phyloP scores from a whole-genome alignment of 345 rosid species.

The Eucalyptus shirleyi region DNA sequence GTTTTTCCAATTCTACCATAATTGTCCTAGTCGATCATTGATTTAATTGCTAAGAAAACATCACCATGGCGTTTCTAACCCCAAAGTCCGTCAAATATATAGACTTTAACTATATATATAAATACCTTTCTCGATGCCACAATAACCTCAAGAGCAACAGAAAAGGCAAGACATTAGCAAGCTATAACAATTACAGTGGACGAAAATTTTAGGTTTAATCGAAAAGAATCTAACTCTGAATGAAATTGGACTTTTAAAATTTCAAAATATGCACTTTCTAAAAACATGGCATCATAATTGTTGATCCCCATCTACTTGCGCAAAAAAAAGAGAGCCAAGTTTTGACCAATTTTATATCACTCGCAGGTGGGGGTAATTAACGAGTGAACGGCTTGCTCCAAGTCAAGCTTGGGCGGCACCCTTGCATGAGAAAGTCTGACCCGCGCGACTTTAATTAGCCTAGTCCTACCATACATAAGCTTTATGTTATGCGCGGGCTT shows the following conservation, averaged over 20 bases:
- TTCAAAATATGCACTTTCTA: background rate
- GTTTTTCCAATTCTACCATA: background rate
- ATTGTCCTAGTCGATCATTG: background rate
- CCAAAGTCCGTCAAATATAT: background rate
- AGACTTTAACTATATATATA: background rate
- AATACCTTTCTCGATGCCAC: background rate
- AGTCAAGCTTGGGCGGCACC: background rate
- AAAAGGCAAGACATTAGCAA: background rate
- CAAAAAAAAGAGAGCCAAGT: fast-evolving
- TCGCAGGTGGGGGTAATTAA: too few relatives aligned
- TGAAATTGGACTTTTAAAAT: background rate
- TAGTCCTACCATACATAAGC: background rate
- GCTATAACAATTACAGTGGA: background rate
- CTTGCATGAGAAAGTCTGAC: too few relatives aligned
- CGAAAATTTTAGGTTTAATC: background rate
- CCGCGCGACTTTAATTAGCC: too few relatives aligned
- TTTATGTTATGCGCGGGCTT: fast-evolving
- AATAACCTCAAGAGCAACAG: background rate
- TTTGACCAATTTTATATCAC: too few relatives aligned
- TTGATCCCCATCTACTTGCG: too few relatives aligned
- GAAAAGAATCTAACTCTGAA: background rate
- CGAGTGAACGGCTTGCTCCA: background rate
- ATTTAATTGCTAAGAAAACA: background rate
- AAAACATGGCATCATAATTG: background rate
- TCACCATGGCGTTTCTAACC: background rate